These are phyloP conservation scores for Cercospora beticola DNA, from an alignment of 2,329 filamentous ascomycete genomes.

Conservation along the genomic window DNA sequence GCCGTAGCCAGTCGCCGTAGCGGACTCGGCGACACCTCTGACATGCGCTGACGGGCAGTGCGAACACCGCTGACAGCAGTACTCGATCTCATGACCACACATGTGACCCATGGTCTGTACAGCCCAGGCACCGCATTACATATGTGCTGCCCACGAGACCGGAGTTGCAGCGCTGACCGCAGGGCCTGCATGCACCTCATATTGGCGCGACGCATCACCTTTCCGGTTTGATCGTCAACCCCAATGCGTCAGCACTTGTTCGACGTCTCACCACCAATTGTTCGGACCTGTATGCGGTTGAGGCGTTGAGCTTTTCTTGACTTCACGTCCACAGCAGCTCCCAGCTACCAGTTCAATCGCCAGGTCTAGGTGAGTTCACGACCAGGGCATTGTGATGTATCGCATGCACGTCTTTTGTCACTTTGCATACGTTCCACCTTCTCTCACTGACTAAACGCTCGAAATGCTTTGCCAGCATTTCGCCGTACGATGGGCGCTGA, in stretches of 20 bases:
- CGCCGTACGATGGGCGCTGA: background rate
- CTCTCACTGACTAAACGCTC: background rate
- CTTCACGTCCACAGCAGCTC: conserved; percentile 17
- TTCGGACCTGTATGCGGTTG: conserved; percentile 17
- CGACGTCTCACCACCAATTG: background rate
- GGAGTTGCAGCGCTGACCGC: conserved; percentile 11
- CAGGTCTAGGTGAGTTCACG: background rate
- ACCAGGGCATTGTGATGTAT: background rate
- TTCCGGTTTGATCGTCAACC: conserved; percentile 12
- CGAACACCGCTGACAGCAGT: background rate
- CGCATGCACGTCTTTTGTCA: background rate
- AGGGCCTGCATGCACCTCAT: conserved; percentile 11
- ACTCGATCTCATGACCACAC: background rate
- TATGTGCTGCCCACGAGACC: conserved; percentile 23
- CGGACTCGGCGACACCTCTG: background rate
- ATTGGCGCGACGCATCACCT: conserved; percentile 13
- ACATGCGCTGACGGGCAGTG: background rate
- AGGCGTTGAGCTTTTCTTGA: conserved; percentile 22
- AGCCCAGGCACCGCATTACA: background rate
- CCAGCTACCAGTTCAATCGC: background rate
- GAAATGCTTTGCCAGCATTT: background rate
- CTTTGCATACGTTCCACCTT: background rate
- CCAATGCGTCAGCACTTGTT: conserved; percentile 15
- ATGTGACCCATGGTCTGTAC: background rate
- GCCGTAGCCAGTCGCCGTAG: background rate